phyloP scores from a whole-genome alignment of 306 rosid species.

The Lathyrus tuberosus region DNA sequence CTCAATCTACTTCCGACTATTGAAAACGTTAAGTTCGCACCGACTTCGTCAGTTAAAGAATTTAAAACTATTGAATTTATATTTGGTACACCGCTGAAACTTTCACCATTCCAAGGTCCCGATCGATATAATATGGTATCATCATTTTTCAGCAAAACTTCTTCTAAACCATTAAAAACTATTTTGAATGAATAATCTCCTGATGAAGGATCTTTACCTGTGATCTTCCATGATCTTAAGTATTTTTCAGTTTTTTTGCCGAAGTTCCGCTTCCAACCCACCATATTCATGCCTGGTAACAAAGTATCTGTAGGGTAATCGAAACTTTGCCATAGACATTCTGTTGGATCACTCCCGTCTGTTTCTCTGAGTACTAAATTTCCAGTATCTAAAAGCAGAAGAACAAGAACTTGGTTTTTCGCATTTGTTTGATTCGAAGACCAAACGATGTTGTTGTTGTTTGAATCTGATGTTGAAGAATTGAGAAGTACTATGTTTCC shows the following conservation, averaged over 20 bases:
- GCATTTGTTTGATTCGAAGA: slow-evolving; percentile 45
- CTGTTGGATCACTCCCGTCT: slow-evolving; percentile 29
- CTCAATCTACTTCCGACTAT: background rate
- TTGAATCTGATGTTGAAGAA: background rate
- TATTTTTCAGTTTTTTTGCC: slow-evolving; percentile 42
- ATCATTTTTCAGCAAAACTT: slow-evolving; percentile 43
- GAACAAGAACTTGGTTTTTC: slow-evolving; percentile 32
- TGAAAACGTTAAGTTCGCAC: slow-evolving; percentile 54
- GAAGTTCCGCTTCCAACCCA: slow-evolving; percentile 48
- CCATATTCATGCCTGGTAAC: slow-evolving; percentile 72
- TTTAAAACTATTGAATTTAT: slow-evolving; percentile 38
- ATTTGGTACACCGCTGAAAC: slow-evolving; percentile 76
- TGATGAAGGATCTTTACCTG: slow-evolving; percentile 53
- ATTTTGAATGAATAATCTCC: slow-evolving; percentile 58
- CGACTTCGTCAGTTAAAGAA: slow-evolving; percentile 35
- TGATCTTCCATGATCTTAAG: slow-evolving; percentile 60
- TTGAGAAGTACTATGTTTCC: slow-evolving; percentile 53
- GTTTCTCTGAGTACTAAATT: slow-evolving; percentile 49
- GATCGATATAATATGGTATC: slow-evolving; percentile 38
- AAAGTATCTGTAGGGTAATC: slow-evolving; percentile 69
- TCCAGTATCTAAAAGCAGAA: slow-evolving; percentile 52
- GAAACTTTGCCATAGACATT: slow-evolving; percentile 71
- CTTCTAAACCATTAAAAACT: slow-evolving; percentile 59
- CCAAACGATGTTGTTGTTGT: slow-evolving; percentile 42
- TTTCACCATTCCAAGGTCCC: slow-evolving; percentile 81